Evolutionary conservation across 2,329 filamentous ascomycete genomes (phyloP), one percentile per base, ranked within the genome.

Genomic region (Trichoderma sp.): DNA sequence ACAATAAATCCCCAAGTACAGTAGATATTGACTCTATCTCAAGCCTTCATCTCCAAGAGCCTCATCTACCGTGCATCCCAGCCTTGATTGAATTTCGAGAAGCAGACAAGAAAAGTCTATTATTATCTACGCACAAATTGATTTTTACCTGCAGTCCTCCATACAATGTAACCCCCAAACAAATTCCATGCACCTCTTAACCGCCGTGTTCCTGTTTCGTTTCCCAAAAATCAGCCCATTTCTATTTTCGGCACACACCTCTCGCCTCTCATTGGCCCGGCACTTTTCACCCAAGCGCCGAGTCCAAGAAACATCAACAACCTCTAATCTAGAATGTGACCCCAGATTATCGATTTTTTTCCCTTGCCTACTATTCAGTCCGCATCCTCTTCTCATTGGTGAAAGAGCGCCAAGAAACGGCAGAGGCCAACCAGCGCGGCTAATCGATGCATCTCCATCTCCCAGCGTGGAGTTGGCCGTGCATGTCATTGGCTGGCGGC

Each of bases 261-360:
- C 63, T 49, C 10, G 53, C n/a, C 55, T 58, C 63, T 37, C 53
- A 66, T 66, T 66, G 63, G 63, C 33, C 63, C 63, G 53, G 53
- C 63, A 49, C 35, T 24, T 19, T 57, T 58, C 27, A 4, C 62
- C 62, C 52, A 66, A 66, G 63, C 63, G 63, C 63, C 63, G 19
- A 35, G 55, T 43, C 40, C 40, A 47, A 40, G 24, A 56, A 65
- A 47, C 60, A 53, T 52, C 47, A 19, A 19, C 37, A 35, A 19
- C 52, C 16, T 19, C 33, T 35, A 3, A 4, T 35, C 53, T n/a
- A 43, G 40, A 58, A 35, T 57, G 52, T 31, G 52, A 57, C 62
- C 52, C 62, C 62, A n/a, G 52, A 56, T 55, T 43, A 43, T 40
- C 37, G 27, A 43, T 19, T 6, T 8, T 8, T 24, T 52, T 57